Evolutionary conservation across 768 basidiomycete species (phyloP), one percentile per base, ranked within the genome.

Genomic region (Sporobolomyces pararoseus): DNA sequence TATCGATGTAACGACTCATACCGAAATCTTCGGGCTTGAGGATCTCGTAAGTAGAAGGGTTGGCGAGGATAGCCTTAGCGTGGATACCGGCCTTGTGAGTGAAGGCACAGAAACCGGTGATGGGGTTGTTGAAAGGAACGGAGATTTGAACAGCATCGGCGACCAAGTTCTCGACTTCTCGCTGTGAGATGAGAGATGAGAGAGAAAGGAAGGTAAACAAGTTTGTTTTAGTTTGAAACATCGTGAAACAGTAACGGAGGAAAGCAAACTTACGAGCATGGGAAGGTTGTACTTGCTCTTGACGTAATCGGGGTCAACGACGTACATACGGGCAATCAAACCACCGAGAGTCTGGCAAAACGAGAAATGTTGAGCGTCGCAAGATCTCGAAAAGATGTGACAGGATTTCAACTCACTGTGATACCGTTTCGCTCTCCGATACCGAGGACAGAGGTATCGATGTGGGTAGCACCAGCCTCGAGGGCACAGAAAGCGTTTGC

Each of bases 81-180:
- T 99, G 96, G 74, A 99, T 99, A 79, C 96, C 96, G 27, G 96
- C 96, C 88, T 99, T 98, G 87, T 98, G 96, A 32, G 96, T 99
- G 84, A 99, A 99, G 5, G 96, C 96, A 79, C 96, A 98, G 82
- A 97, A 99, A 21, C 96, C 96, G 65, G 94, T 97, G 75, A 82
- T 82, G 76, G 81, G 81, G 82, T 95, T 95, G 86, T 89, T 90
- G 84, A 98, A 99, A 27, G 96, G 96, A 51, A 99, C 86, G 73
- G 91, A 90, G 79, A 98, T 92, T 80, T 97, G 93, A 69, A 99
- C 96, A 58, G 95, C 96, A 81, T 97, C 94, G 46, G 96, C 96
- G 71, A 99, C 94, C 77, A 97, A 83, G 82, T 98, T 98, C 82
- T 99, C 96, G 75, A 99, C 90, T 81, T 98, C 96, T 76, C 96